A percentile compares a stretch with the other conserved stretches of the same genome.
Evolutionary conservation across 2,329 filamentous ascomycete species (phyloP).

Genomic region (Ophiostoma sp.): DNA sequence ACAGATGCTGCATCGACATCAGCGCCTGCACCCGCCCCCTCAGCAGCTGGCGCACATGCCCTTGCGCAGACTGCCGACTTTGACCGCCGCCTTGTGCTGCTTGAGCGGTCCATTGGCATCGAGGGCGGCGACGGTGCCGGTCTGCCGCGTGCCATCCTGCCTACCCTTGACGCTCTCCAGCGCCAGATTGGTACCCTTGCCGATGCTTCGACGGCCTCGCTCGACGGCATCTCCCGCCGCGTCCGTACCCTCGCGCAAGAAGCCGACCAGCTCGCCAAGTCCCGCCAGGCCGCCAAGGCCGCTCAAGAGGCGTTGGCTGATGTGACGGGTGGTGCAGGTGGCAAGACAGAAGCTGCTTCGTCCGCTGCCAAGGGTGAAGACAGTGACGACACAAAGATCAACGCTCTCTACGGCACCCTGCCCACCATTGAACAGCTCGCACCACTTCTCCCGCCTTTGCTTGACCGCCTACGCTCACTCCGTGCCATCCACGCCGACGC

Average conservation of each 20-base stretch:
- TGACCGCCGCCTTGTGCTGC: conserved; percentile 72
- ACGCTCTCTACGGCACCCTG: conserved; percentile 84
- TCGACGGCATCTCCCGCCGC: conserved; percentile 70
- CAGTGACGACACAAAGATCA: conserved; percentile 83
- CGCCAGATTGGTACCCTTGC: conserved; percentile 76
- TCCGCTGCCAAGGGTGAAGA: conserved; percentile 39
- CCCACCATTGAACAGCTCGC: conserved; percentile 84
- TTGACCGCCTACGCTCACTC: conserved; percentile 83
- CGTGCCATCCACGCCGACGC: conserved; percentile 84
- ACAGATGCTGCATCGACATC: conserved; percentile 29
- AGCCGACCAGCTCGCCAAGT: conserved; percentile 69
- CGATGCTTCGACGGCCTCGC: conserved; percentile 68
- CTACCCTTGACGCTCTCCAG: conserved; percentile 76
- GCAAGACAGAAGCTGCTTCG: conserved; percentile 5
- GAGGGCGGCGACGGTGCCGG: conserved; percentile 35
- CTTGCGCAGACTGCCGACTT: conserved; percentile 84
- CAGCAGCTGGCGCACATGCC: conserved; percentile 34
- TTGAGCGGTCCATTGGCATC: conserved; percentile 82
- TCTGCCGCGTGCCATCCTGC: conserved; percentile 70
- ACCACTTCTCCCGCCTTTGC: conserved; percentile 78
- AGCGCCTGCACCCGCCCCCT: conserved; percentile 47
- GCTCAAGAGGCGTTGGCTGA: conserved; percentile 58
- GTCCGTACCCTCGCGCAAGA: conserved; percentile 71
- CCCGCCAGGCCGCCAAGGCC: conserved; percentile 61
- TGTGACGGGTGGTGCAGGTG: conserved; percentile 29